Evolutionary conservation across 495 filamentous ascomycete species (phyloP).

Genomic region (Aspergillus egyptiacus): DNA sequence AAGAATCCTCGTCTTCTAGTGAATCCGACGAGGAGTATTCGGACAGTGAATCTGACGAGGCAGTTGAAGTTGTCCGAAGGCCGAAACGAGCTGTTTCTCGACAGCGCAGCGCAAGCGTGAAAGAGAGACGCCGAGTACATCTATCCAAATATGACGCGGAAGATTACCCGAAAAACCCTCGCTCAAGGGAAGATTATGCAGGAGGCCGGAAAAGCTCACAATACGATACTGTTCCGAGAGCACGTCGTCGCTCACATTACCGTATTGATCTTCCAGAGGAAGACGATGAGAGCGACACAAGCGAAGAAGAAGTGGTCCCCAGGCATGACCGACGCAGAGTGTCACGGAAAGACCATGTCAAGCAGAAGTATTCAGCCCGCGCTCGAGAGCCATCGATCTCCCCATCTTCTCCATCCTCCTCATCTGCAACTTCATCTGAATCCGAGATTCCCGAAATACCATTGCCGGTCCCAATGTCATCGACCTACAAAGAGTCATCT

Average conservation of each 20-base stretch:
- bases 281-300: constrained; percentile 10
- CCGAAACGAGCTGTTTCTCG: constrained; percentile 8
- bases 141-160: constrained; percentile 5
- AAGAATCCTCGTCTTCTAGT: constrained; percentile 28
- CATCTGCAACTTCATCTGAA: constrained; percentile 10
- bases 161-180: neutral
- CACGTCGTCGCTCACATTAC: constrained; percentile 4
- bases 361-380: constrained; percentile 3
- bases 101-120: constrained; percentile 6
- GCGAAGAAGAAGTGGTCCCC: constrained; percentile 3
- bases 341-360: neutral
- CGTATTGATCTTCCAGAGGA: constrained; percentile 7
- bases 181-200: neutral
- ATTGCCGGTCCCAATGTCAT: constrained; percentile 3
- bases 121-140: constrained; percentile 2
- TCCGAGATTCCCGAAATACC: constrained; percentile 6
- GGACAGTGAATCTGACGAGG: constrained; percentile 25
- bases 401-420: constrained; percentile 9
- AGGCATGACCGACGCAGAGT: constrained; percentile 1
- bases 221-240: neutral
- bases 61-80: constrained; percentile 19
- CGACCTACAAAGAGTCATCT: constrained; percentile 1
- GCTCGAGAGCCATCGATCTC: constrained; percentile 2
- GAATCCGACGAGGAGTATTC: constrained; percentile 9
- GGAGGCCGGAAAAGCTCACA: constrained; percentile 1